Base-by-base conservation (phyloP, 2,329 filamentous ascomycete genomes). In the Paraconiothyrium brasiliense region DNA sequence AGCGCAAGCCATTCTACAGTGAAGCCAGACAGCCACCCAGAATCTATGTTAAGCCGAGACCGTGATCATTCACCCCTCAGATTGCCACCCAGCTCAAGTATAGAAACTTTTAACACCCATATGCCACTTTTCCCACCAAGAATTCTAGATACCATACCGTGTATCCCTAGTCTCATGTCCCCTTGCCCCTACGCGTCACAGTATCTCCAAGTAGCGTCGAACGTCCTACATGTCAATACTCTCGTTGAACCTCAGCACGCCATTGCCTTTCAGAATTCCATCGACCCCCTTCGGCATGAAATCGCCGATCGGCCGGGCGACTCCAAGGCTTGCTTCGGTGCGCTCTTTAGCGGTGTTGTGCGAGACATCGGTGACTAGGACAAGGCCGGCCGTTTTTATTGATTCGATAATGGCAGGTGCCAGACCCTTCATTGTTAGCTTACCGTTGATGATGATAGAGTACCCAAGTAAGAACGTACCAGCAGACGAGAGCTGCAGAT, bases 361-460 rank as follows among this genome's bases (percentile, higher is more conserved):
- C 5, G 92, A 92, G 67, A 91, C 92, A 76, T 99, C 94, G 55
- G 92, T 91, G 16, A 99, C 94, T 41, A 99, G 86, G 5, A 97
- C 94, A 54, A 99, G 84, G 30, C 95, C 94, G 52, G 97, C 92
- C 30, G 93, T 93, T 79, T 98, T 98, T 81, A 99, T 94, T 2
- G 94, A 92, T 68, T 96, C 92, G 57, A 97, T 90, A 50, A 99
- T 85, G 2, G 94, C 92, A 0, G 95, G 95, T 9, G 97, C 94
- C 83, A 97, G 93, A 64, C 96, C 92, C 93, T 97, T 54, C 41
- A 1, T n/a, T 50, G 51, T 68, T 51, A 68, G 63, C n/a, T 44
- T 2, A 16, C 22, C 8, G 14, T 34, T n/a, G n/a, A 10, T 35
- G 11, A n/a, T 41, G 22, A 16, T 4, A 46, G 8, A 14, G 14